Evolutionary conservation across 495 filamentous ascomycete species (phyloP).

Genomic region (Immersiella caudata): DNA sequence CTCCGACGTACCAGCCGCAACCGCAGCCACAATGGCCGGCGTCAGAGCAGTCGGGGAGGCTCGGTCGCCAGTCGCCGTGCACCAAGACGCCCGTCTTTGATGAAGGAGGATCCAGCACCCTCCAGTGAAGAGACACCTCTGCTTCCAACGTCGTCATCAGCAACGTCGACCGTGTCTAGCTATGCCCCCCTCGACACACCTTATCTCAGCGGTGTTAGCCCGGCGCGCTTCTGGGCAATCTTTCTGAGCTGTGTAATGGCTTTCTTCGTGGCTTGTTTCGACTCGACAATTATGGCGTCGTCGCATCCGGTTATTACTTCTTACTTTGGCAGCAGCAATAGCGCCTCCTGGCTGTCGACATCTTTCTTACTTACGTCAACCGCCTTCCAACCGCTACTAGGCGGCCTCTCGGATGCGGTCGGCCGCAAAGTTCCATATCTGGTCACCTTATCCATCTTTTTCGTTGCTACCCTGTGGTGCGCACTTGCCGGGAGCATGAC

Average conservation of each 20-base stretch:
- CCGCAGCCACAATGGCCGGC: conserved; percentile 7
- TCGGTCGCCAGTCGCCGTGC: neutral
- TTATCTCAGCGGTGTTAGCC: conserved; percentile 42
- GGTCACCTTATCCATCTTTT: conserved; percentile 63
- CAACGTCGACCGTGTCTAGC: conserved; percentile 7
- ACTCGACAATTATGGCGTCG: conserved; percentile 79
- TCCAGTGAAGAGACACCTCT: conserved; percentile 27
- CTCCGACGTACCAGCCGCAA: conserved; percentile 15
- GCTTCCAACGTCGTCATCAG: neutral
- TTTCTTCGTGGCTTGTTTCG: conserved; percentile 59
- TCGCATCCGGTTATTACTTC: conserved; percentile 82
- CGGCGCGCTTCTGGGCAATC: conserved; percentile 42
- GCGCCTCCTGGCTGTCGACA: conserved; percentile 79
- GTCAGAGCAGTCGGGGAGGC: conserved; percentile 9
- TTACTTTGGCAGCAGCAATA: conserved; percentile 72
- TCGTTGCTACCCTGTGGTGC: conserved; percentile 71
- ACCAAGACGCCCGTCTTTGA: neutral
- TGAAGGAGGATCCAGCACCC: neutral
- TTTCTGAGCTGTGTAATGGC: conserved; percentile 42
- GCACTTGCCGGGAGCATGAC: conserved; percentile 69
- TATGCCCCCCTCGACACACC: conserved; percentile 23
- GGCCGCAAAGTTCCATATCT: conserved; percentile 73
- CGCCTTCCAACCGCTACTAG: conserved; percentile 72
- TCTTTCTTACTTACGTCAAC: conserved; percentile 78
- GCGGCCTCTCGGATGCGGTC: conserved; percentile 70